These are phyloP conservation scores for Boletus coccyginus DNA, from an alignment of 768 basidiomycete genomes.

Conservation along the genomic window DNA sequence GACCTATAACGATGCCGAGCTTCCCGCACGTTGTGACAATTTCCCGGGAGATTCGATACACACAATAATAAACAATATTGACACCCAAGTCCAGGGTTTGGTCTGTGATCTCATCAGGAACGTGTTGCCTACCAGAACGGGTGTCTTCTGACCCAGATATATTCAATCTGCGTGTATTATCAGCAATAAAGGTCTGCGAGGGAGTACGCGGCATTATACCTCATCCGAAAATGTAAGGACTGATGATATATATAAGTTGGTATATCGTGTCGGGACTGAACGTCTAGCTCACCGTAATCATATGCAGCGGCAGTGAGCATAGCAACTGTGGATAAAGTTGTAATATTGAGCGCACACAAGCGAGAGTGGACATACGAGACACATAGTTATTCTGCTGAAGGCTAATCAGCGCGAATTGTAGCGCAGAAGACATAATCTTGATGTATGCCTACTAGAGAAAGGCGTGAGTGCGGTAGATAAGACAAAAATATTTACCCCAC, in stretches of 20 bases:
- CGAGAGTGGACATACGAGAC: neutral
- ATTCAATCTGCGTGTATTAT: neutral
- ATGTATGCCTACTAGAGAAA: neutral
- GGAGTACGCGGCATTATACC: neutral
- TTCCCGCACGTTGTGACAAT: no score
- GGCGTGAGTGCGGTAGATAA: no score
- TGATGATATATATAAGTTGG: neutral
- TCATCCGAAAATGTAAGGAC: slow-evolving; percentile 2
- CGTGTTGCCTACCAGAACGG: no score
- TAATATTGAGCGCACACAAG: neutral
- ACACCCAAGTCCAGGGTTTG: slow-evolving; percentile 3
- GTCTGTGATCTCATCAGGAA: neutral
- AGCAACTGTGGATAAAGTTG: neutral
- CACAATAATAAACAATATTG: neutral
- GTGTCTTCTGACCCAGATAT: slow-evolving; percentile 1
- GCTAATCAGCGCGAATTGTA: neutral
- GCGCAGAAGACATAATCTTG: neutral
- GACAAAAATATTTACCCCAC: no score
- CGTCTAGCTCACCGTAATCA: neutral
- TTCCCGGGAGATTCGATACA: neutral
- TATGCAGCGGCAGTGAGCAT: neutral
- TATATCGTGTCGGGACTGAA: no score
- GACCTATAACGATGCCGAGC: no score
- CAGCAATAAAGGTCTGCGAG: neutral
- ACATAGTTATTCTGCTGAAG: neutral